Conservation (phyloP, 1,139 yeast genomes). For the Arxiozyma heterogenica region DNA sequence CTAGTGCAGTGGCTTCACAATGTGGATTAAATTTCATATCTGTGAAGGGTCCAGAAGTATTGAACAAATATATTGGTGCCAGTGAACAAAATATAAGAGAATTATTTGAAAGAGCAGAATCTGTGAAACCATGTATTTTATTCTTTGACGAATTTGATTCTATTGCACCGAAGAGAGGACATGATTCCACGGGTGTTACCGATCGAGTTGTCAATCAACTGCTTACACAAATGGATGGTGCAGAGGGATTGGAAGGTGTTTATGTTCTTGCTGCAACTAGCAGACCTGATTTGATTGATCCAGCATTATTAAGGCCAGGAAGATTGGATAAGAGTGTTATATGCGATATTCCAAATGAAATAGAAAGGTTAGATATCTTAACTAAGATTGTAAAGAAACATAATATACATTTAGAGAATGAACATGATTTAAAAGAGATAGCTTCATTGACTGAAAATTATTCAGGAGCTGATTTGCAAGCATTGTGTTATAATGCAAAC, state of each 20-base stretch:
- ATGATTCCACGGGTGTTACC: slow-evolving; percentile 95
- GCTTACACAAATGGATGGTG: slow-evolving; percentile 98
- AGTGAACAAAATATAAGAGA: slow-evolving; percentile 93
- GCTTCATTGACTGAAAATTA: slow-evolving; percentile 64
- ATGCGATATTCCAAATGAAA: slow-evolving; percentile 73
- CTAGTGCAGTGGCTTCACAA: slow-evolving; percentile 89
- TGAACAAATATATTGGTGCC: slow-evolving; percentile 95
- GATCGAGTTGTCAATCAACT: slow-evolving; percentile 95
- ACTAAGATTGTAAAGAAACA: background rate
- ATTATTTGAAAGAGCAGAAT: slow-evolving; percentile 76
- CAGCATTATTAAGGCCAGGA: slow-evolving; percentile 92
- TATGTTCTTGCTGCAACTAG: slow-evolving; percentile 94
- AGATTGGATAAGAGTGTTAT: slow-evolving; percentile 85
- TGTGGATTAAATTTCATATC: slow-evolving; percentile 92
- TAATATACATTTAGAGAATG: background rate
- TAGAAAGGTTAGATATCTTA: slow-evolving; percentile 69
- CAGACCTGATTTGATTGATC: slow-evolving; percentile 89
- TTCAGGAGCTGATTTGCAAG: slow-evolving; percentile 94
- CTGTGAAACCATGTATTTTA: slow-evolving; percentile 72
- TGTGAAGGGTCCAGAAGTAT: slow-evolving; percentile 91
- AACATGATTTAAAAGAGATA: slow-evolving; percentile 38
- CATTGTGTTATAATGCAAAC: slow-evolving; percentile 84
- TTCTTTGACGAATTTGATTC: slow-evolving; percentile 97
- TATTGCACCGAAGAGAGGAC: slow-evolving; percentile 96
- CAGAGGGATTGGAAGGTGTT: slow-evolving; percentile 94